Evolutionary conservation across 257 asterid genomes (phyloP), one percentile per base, ranked within the genome.

Genomic region (Phtheirospermum japonicum): DNA sequence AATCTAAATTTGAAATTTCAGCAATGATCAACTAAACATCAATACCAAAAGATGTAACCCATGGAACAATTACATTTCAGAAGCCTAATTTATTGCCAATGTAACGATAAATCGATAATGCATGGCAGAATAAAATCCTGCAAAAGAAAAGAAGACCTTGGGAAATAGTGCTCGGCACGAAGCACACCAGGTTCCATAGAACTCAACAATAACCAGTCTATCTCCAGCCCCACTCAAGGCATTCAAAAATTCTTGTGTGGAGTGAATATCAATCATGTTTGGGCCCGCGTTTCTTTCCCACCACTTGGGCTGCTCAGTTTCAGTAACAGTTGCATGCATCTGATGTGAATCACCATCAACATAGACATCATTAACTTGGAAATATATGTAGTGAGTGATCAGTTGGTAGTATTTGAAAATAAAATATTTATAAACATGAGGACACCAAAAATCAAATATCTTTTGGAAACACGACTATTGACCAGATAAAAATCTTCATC

Each of bases 121-220:
- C 49, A 42, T 13, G 7, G 10, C 10, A 42, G 17, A 12, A 42
- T 13, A 42, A 36, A 36, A 6, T 3, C 14, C 17, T 17, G 3
- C 11, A 12, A 42, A 13, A 13, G 6, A 12, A 42, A 48, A 9
- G 28, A 71, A 51, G 62, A 87, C 94, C 86, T 83, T 87, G 51
- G 95, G 95, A 64, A 75, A 87, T 63, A 87, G 69, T 52, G 94
- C 94, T 76, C 89, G 82, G 60, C 95, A 87, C 69, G 95, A 87
- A 66, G 95, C 95, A 64, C 95, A 87, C 95, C 95, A 87, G 40
- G 95, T 76, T 34, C 85, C 95, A 73, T 79, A 87, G 70, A 85
- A 75, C 63, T 87, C 94, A 62, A 87, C 96, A 8, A 87, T 73
- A 59, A 85, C 96, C 60, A 87, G 75, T 66, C 83, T 79, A 59